These are phyloP conservation scores for Brassica rapa DNA, from an alignment of 345 rosid genomes.

Conservation along the genomic window DNA sequence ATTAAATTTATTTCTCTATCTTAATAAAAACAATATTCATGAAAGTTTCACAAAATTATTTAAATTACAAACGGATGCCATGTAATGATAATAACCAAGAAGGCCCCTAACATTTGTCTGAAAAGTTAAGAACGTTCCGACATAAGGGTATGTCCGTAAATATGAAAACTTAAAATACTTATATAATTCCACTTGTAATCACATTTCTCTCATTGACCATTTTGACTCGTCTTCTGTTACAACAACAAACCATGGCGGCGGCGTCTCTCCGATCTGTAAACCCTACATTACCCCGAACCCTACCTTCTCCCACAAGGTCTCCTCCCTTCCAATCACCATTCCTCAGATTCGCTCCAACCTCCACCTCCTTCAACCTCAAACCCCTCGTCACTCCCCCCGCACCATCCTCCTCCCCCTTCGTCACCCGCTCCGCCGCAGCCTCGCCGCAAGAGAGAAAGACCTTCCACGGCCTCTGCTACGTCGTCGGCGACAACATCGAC, in stretches of 20 bases:
- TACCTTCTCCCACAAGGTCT: constrained; percentile 20
- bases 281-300: constrained; percentile 37
- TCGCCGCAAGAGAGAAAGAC: constrained; percentile 37
- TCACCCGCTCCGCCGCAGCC: constrained; percentile 33
- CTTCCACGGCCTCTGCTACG: constrained; percentile 91
- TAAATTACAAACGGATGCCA: too few relatives aligned
- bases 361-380: constrained; percentile 19
- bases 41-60: too few relatives aligned
- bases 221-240: constrained; percentile 8
- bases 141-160: background rate
- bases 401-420: too few relatives aligned
- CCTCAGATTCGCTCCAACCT: constrained; percentile 30
- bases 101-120: too few relatives aligned
- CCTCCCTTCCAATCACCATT: constrained; percentile 19
- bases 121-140: too few relatives aligned
- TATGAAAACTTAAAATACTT: background rate
- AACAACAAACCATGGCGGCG: constrained; percentile 42
- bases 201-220: background rate
- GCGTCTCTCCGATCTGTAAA: constrained; percentile 38
- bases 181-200: background rate
- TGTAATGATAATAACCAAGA: too few relatives aligned
- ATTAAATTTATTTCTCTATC: too few relatives aligned
- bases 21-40: too few relatives aligned
- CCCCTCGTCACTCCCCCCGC: background rate
- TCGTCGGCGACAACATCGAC: constrained; percentile 92